These are phyloP conservation scores for Tritrichomonas foetus DNA, from an alignment of 208 protist species.

Conservation along the genomic window DNA sequence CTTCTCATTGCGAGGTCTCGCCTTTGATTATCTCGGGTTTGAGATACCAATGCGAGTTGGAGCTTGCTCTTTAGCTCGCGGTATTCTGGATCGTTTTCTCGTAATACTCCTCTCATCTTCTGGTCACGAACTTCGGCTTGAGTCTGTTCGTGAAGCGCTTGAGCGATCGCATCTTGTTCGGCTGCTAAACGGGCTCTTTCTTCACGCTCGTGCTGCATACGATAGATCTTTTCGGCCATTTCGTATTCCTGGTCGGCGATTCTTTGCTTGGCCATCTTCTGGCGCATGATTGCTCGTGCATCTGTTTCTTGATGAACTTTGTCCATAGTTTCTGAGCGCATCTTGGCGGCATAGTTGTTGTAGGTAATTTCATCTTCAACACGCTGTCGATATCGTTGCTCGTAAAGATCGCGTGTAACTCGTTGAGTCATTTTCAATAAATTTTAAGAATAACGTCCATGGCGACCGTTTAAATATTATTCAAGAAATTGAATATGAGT, in stretches of 20 bases:
- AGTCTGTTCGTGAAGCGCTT: not conserved
- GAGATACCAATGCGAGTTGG: not conserved
- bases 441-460: not conserved
- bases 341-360: not conserved
- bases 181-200: not conserved
- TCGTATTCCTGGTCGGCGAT: not conserved
- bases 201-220: not conserved
- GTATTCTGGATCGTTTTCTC: conserved; percentile 24
- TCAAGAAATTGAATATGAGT: too few relatives aligned
- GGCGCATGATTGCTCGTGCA: not conserved
- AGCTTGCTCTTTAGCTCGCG: not conserved
- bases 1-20: not conserved
- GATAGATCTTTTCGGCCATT: not conserved
- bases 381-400: not conserved
- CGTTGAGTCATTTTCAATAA: not conserved
- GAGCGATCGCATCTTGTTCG: conserved; percentile 30
- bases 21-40: not conserved
- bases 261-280: not conserved
- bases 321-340: not conserved
- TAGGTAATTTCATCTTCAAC: not conserved
- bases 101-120: not conserved
- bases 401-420: not conserved
- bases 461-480: too few relatives aligned
- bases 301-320: not conserved
- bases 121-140: conserved; percentile 30